These are phyloP conservation scores for Fragaria vesca DNA, from an alignment of 306 rosid genomes.

Conservation along the genomic window DNA sequence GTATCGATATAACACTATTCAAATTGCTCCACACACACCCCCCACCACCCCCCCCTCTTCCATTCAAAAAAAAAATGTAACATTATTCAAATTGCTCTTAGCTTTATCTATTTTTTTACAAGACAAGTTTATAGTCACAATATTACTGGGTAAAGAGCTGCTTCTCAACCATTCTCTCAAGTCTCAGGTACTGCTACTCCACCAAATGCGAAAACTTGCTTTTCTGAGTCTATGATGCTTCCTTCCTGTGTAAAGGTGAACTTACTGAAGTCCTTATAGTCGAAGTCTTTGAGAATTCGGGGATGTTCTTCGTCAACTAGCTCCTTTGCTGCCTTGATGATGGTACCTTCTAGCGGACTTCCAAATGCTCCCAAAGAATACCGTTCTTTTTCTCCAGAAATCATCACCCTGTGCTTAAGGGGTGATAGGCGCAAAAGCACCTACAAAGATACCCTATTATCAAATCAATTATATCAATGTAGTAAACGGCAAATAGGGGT, in stretches of 20 bases:
- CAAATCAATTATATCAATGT: no score
- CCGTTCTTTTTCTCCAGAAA: conserved; percentile 6
- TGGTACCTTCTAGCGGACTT: conserved; percentile 3
- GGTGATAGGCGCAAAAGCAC: no score
- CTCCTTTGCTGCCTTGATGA: conserved; percentile 19
- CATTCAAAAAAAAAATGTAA: no score
- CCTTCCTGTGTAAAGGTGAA: background rate
- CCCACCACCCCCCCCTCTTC: no score
- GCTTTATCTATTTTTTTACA: background rate
- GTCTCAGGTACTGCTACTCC: background rate
- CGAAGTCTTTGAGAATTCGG: background rate
- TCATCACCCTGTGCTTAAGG: conserved; percentile 17
- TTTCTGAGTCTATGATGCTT: background rate
- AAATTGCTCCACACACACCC: background rate
- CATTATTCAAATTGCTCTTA: background rate
- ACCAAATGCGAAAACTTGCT: conserved; percentile 2
- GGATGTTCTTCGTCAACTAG: conserved; percentile 13
- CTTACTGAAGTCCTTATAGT: background rate
- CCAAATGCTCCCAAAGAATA: conserved; percentile 18
- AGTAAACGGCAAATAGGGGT: no score
- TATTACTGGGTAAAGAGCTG: background rate
- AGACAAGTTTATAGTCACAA: background rate
- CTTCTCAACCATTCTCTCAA: background rate
- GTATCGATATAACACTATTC: background rate
- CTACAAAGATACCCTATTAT: no score